phyloP scores from a whole-genome alignment of 148 eudicot species.

The Rhododendron ferrugineum region DNA sequence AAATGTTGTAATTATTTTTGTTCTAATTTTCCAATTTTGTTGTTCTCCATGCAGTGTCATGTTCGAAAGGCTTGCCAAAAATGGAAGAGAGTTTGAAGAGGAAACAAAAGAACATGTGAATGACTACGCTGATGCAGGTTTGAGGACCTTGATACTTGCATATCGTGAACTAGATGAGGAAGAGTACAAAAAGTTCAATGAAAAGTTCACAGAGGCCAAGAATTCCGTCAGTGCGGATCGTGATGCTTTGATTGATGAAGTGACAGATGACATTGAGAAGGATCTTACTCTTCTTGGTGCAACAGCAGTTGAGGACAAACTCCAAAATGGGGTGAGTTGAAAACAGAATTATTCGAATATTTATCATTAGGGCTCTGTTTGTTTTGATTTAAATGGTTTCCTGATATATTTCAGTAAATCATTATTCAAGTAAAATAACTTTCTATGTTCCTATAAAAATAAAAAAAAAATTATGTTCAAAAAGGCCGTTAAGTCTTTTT shows the following conservation, averaged over 20 bases:
- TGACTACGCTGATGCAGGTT: constrained; percentile 94
- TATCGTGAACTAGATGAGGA: constrained; percentile 65
- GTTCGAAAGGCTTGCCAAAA: constrained; percentile 75
- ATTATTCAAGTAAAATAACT: not conserved
- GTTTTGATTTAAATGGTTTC: not conserved
- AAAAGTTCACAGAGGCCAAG: constrained; percentile 57
- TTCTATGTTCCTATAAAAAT: not conserved
- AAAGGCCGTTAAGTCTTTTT: not conserved
- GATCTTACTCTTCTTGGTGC: constrained; percentile 94
- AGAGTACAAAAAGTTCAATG: constrained; percentile 55
- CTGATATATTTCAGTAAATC: not conserved
- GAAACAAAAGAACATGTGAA: constrained; percentile 72
- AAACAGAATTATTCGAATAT: not conserved
- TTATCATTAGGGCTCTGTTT: not conserved
- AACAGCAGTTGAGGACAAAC: constrained; percentile 98
- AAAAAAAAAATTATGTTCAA: not conserved
- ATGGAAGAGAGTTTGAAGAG: constrained; percentile 64
- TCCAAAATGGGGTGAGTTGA: constrained; percentile 74
- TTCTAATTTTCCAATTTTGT: not conserved
- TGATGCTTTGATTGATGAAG: constrained; percentile 59
- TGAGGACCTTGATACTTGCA: constrained; percentile 88
- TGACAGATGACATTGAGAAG: constrained; percentile 60
- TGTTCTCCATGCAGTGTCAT: constrained; percentile 55
- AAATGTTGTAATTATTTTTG: not conserved
- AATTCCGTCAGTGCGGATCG: constrained; percentile 76